Conservation (phyloP, 2,329 filamentous ascomycete genomes). For the Xylariaceae sp. region DNA sequence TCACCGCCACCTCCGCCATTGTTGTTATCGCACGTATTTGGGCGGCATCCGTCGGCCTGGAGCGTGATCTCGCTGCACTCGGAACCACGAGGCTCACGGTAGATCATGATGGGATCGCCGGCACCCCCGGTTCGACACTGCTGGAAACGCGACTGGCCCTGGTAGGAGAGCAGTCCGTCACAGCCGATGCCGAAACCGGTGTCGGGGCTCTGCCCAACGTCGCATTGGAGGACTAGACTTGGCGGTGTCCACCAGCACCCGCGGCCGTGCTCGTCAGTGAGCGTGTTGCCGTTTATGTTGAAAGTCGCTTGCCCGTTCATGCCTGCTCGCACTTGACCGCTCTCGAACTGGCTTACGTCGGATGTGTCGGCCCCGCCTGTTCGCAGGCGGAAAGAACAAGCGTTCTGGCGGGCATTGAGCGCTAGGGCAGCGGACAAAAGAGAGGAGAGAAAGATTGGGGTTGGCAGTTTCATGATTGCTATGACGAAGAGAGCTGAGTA, state of each 20-base stretch:
- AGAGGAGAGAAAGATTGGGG: constrained; percentile 18
- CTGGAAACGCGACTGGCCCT: constrained; percentile 50
- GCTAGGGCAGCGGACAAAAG: constrained; percentile 22
- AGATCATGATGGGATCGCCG: constrained; percentile 49
- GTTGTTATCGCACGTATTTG: constrained; percentile 2
- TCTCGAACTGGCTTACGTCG: constrained; percentile 51
- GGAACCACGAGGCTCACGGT: constrained; percentile 37
- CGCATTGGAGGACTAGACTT: constrained; percentile 56
- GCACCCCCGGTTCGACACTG: constrained; percentile 51
- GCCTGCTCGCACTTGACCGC: constrained; percentile 52
- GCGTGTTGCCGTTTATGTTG: constrained; percentile 46
- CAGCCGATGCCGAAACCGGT: constrained; percentile 51
- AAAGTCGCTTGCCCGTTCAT: constrained; percentile 43
- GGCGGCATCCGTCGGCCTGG: constrained; percentile 35
- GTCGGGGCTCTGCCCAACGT: constrained; percentile 44
- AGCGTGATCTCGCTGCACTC: constrained; percentile 47
- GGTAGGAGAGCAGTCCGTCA: constrained; percentile 46
- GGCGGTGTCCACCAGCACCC: constrained; percentile 59
- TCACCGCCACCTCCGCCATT: not conserved
- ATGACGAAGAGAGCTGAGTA: not conserved
- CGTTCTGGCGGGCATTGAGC: constrained; percentile 20
- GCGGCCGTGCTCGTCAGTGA: constrained; percentile 51
- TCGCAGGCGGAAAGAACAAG: constrained; percentile 48
- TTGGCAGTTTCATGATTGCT: constrained; percentile 21
- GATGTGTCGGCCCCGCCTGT: constrained; percentile 45